Base-by-base conservation (phyloP, 495 filamentous ascomycete genomes). In the Penicillium antarcticum region DNA sequence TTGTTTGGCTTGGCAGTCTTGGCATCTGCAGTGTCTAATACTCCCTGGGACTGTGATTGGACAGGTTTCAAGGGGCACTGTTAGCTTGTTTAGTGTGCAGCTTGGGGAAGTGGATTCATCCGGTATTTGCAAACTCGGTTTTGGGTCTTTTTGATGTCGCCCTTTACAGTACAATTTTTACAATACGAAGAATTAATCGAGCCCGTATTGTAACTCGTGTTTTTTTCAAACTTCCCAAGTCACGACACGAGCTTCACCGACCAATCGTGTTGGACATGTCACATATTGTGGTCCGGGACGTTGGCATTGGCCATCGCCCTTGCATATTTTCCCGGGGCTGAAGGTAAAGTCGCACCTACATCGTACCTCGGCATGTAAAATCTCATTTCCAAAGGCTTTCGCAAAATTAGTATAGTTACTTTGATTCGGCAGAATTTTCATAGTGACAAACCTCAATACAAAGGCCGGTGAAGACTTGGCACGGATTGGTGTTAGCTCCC, bases 21-120 rank as follows among this genome's bases (percentile, higher is more conserved):
- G 52, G 56, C 42, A 48, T 18, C 21, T 51, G 29, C 42, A 24
- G 5, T 29, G 26, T 29, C 26, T 29, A 26, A 17, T 7, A 19
- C 23, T 36, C 31, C 9, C 8, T 4, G 26, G 8, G 8, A 4
- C 0, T 12, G 7, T 41, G 6, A 60, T 60, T 53, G 57, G 54
- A 16, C 12, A 60, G 11, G 53, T 60, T 53, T 60, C 12, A 49
- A 51, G 42, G 42, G 46, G n/a, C 23, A 2, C 21, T 21, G n/a
- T 39, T 32, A 33, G 42, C 8, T 8, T 43, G 23, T 35, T 33
- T 32, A 44, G 42, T 26, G 42, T 21, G 26, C 26, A 29, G 42
- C 16, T 18, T 44, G 42, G 42, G 38, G 18, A 23, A 41, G 18
- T 18, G 38, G 38, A 41, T 18, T 26, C 24, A 18, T 33, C 23